Conservation (phyloP, 345 rosid species). For the Gossypium stocksii region DNA sequence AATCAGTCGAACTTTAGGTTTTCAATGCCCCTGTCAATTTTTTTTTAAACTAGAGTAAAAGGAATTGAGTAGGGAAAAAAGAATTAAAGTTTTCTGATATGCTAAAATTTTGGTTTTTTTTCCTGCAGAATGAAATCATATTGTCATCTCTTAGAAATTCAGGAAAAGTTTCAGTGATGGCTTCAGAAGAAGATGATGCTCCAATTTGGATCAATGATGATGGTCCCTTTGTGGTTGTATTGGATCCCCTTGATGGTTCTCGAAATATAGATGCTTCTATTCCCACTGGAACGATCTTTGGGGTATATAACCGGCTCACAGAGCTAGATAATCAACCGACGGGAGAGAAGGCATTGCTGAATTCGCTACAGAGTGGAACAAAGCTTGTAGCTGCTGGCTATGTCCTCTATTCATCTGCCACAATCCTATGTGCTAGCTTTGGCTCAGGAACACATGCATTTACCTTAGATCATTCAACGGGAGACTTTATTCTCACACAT, state of each 20-base stretch:
- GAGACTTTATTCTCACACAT: slow-evolving; percentile 85
- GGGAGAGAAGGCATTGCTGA: slow-evolving; percentile 65
- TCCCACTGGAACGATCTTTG: slow-evolving; percentile 88
- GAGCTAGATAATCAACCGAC: slow-evolving; percentile 74
- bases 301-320: slow-evolving; percentile 59
- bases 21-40: background rate
- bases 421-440: slow-evolving; percentile 70
- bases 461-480: slow-evolving; percentile 76
- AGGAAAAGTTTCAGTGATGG: slow-evolving; percentile 90
- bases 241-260: slow-evolving; percentile 94
- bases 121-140: slow-evolving; percentile 70
- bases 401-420: slow-evolving; percentile 88
- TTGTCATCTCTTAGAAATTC: slow-evolving; percentile 68
- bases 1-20: background rate
- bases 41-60: background rate
- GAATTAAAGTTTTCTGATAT: background rate
- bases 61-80: background rate
- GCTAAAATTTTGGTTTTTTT: background rate
- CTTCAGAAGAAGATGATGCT: slow-evolving; percentile 82
- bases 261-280: slow-evolving; percentile 88
- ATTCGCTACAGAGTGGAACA: slow-evolving; percentile 75
- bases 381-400: slow-evolving; percentile 83
- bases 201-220: slow-evolving; percentile 70
- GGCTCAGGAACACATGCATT: slow-evolving; percentile 95
- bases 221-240: slow-evolving; percentile 75